Percentiles rank a stretch among this genome's conserved stretches.
Conservation (phyloP, 257 asterid species). For the Rauvolfia tetraphylla region DNA sequence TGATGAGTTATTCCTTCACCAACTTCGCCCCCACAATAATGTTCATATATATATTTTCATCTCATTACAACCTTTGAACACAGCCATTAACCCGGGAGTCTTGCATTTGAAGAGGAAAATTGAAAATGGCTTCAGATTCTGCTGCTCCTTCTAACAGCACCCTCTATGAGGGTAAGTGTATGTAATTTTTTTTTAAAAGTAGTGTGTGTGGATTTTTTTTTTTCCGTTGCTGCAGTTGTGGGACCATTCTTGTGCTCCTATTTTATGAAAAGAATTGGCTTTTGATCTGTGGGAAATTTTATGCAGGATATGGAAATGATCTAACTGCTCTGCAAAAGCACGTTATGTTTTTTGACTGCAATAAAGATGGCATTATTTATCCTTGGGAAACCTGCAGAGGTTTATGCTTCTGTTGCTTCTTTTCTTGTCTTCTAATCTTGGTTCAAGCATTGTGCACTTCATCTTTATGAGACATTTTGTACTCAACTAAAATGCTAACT, state of each 20-base stretch:
- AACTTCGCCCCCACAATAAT: not conserved
- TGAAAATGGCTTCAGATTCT: constrained; percentile 4
- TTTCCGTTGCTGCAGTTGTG: too few species aligned
- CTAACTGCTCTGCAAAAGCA: constrained; percentile 47
- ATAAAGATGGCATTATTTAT: constrained; percentile 56
- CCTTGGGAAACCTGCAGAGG: constrained; percentile 67
- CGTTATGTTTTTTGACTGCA: constrained; percentile 61
- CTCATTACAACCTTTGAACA: not conserved
- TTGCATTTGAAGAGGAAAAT: not conserved
- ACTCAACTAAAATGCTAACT: not conserved
- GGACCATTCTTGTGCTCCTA: too few species aligned
- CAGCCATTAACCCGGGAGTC: not conserved
- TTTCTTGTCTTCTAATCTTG: not conserved
- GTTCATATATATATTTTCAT: not conserved
- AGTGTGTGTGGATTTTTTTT: too few species aligned
- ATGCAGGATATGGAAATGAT: constrained; percentile 13
- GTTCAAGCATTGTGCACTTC: not conserved
- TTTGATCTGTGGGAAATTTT: not conserved
- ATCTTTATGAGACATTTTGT: not conserved
- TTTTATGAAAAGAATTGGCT: too few species aligned
- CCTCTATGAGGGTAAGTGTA: not conserved
- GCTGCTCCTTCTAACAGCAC: not conserved
- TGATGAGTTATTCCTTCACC: not conserved
- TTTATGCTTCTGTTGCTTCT: not conserved
- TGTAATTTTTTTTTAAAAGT: not conserved